Conservation (phyloP, 768 basidiomycete genomes). For the Tulasnella calospora region DNA sequence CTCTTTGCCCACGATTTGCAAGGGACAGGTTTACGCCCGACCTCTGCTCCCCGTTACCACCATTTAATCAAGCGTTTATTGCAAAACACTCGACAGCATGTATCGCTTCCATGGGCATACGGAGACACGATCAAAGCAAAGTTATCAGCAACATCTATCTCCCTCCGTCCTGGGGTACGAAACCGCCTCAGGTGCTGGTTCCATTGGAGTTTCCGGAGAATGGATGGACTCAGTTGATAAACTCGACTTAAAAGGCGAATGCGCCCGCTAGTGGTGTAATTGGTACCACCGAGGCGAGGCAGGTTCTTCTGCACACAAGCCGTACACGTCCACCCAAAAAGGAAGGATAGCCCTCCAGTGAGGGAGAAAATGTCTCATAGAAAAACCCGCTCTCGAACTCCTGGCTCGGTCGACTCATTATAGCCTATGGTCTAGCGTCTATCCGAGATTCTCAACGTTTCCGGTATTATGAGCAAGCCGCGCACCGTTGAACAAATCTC, state of each 20-base stretch:
- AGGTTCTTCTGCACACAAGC: background rate
- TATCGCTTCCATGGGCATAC: slow-evolving; percentile 39
- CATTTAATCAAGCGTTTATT: background rate
- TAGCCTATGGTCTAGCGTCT: slow-evolving; percentile 55
- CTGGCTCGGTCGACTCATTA: slow-evolving; percentile 1
- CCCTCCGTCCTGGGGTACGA: background rate
- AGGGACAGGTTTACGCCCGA: no score
- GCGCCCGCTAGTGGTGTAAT: background rate
- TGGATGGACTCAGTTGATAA: slow-evolving; percentile 41
- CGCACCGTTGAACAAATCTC: slow-evolving; percentile 71
- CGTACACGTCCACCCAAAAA: slow-evolving; percentile 33
- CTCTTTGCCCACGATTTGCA: background rate
- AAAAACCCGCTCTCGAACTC: background rate
- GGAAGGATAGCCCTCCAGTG: slow-evolving; percentile 50
- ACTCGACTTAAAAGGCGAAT: slow-evolving; percentile 35
- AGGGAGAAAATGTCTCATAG: slow-evolving; percentile 16
- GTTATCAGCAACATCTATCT: slow-evolving; percentile 41
- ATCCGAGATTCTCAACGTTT: slow-evolving; percentile 75
- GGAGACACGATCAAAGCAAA: slow-evolving; percentile 59
- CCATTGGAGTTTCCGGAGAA: slow-evolving; percentile 48
- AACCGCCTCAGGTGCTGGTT: slow-evolving; percentile 22
- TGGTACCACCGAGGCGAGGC: slow-evolving; percentile 10
- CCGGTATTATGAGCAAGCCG: slow-evolving; percentile 58
- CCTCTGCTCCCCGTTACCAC: background rate
- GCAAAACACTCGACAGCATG: background rate